Base-by-base conservation (phyloP, 129 eudicot genomes). In the Arctium minus region DNA sequence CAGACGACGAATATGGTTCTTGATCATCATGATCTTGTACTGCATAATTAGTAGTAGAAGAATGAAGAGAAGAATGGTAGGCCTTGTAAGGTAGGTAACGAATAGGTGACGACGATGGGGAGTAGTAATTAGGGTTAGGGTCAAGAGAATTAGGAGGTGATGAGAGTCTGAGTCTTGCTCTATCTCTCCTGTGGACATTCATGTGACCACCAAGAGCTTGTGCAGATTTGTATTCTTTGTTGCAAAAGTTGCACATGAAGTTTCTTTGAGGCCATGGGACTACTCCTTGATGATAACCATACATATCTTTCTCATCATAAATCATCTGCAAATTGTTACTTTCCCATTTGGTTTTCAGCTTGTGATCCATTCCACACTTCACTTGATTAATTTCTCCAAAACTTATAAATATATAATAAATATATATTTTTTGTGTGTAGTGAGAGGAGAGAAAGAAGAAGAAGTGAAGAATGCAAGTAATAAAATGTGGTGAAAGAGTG, bases 181-280 rank as follows among this genome's bases (percentile, higher is more conserved):
- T 82, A 78, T 93, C 95, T 85, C 88, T 84, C 72, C 97, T 88
- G 73, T 93, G 97, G 60, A 88, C 86, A 72, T 90, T 88, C 94
- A 90, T 90, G 67, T 90, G 94, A 15, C 94, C 94, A 3, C 97
- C 97, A 60, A 92, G 93, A 72, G 97, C 97, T 82, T 93, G 95
- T 42, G 97, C 95, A 27, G 95, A 91, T 33, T 79, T 91, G 91
- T 89, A 91, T 64, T 89, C 94, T 80, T 83, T 91, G 79, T 82
- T 86, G 88, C 97, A 93, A 79, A 93, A 93, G 86, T 79, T 89
- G 81, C 97, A 93, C 27, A 76, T 84, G 72, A 89, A 93, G 86
- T 81, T 84, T 78, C 95, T 91, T 50, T 83, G 94, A 72, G 92
- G 92, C 92, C 94, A 94, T 86, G 92, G 80, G 80, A 79, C 86